Conservation (phyloP, 495 filamentous ascomycete genomes). For the Choiromyces venosus region DNA sequence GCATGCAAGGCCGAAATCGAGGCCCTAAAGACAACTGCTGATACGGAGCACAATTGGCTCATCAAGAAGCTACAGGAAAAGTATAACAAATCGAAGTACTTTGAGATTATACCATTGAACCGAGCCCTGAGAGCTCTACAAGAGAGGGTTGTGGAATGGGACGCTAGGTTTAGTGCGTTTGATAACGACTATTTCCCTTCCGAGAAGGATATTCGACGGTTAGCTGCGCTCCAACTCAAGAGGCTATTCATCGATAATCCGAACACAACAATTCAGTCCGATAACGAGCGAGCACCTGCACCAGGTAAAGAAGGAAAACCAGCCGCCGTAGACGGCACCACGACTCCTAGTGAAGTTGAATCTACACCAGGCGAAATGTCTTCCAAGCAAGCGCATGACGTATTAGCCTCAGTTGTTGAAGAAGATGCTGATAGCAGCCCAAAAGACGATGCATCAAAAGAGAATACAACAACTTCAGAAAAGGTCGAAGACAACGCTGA, state of each 20-base stretch:
- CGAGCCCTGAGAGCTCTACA: slow-evolving; percentile 78
- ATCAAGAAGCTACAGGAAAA: slow-evolving; percentile 74
- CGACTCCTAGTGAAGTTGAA: slow-evolving; percentile 22
- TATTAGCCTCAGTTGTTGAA: slow-evolving; percentile 64
- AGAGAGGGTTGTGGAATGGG: slow-evolving; percentile 91
- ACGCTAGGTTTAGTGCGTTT: slow-evolving; percentile 78
- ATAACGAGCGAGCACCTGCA: slow-evolving; percentile 50
- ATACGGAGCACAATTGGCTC: slow-evolving; percentile 70
- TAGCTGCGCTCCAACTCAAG: slow-evolving; percentile 86
- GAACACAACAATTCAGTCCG: slow-evolving; percentile 65
- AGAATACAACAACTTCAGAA: slow-evolving; percentile 16
- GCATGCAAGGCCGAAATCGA: slow-evolving; percentile 77
- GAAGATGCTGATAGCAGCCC: slow-evolving; percentile 49
- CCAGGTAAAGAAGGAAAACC: slow-evolving; percentile 49
- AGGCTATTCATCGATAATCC: slow-evolving; percentile 93
- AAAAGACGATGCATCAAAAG: slow-evolving; percentile 10
- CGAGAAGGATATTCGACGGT: slow-evolving; percentile 89
- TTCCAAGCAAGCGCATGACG: slow-evolving; percentile 63
- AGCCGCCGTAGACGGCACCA: slow-evolving; percentile 41
- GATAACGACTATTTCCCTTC: slow-evolving; percentile 92
- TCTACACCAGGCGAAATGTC: slow-evolving; percentile 43
- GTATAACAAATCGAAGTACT: slow-evolving; percentile 89
- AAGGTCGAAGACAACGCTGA: slow-evolving; percentile 27
- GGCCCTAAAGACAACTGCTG: slow-evolving; percentile 62
- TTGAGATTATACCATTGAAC: slow-evolving; percentile 92